Conservation (phyloP, 2,329 filamentous ascomycete genomes). For the Colletotrichum caudatum region DNA sequence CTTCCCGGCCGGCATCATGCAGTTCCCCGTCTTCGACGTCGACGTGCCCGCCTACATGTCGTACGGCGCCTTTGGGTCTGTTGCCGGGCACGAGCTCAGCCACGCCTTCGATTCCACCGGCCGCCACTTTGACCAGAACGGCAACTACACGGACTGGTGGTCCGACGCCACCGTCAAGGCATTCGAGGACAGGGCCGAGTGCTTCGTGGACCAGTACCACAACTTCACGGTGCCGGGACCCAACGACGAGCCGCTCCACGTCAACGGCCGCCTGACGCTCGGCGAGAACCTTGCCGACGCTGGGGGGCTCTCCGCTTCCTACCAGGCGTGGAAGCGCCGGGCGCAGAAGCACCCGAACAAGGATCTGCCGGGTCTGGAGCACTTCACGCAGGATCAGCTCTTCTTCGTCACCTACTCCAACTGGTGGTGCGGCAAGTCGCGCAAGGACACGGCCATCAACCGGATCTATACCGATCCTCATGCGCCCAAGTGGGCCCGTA, state of each 20-base stretch:
- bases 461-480: conserved; percentile 74
- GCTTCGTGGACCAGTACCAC: conserved; percentile 76
- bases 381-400: conserved; percentile 75
- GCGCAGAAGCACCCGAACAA: conserved; percentile 63
- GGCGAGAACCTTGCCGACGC: conserved; percentile 80
- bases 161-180: conserved; percentile 67
- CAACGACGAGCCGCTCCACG: conserved; percentile 67
- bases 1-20: conserved; percentile 78
- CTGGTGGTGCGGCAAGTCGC: conserved; percentile 75
- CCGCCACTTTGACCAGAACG: conserved; percentile 72
- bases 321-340: conserved; percentile 73
- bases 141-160: conserved; percentile 77
- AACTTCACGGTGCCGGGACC: conserved; percentile 70
- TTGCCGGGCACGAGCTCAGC: conserved; percentile 76
- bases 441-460: conserved; percentile 67
- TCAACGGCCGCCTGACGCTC: conserved; percentile 73
- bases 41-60: conserved; percentile 72
- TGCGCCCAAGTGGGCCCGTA: conserved; percentile 71
- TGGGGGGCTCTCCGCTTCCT: conserved; percentile 73
- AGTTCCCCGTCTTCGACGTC: conserved; percentile 74
- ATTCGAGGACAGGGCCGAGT: conserved; percentile 70
- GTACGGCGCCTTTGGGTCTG: conserved; percentile 76
- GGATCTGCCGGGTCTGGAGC: conserved; percentile 69
- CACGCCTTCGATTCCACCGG: conserved; percentile 78
- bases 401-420: conserved; percentile 76